Evolutionary conservation across 1,284 basidiomycete genomes (phyloP), one percentile per base, ranked within the genome.

Genomic region (Caloboletus firmus): DNA sequence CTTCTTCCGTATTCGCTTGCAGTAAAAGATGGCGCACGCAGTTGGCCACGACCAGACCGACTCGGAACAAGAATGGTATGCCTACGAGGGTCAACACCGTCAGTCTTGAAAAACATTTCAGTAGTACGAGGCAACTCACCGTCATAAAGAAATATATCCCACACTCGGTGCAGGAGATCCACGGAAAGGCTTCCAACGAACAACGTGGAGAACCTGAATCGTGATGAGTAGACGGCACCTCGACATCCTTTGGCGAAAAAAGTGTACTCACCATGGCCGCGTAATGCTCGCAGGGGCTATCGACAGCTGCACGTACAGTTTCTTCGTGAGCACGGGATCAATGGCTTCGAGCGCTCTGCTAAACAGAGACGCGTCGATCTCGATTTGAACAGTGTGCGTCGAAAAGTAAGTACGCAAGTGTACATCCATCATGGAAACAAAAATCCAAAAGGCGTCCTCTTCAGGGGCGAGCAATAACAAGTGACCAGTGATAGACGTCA

Each of bases 381-480:
- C 89, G 58, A 96, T 75, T 63, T 91, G 89, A 9, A 80, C 76
- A n/a, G 83, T 78, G 49, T 79, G 83, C 12, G 79, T 71, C 32
- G 87, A 82, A 69, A 92, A 96, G 70, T 95, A 95, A 4, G 88
- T 80, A 28, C 89, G 86, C 8, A 94, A 76, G 56, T 89, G 82
- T 7, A 84, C 80, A 58, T 91, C 87, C 89, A 92, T 92, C 58
- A 91, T 73, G 1, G 88, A 89, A 10, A 92, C 80, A 63, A 97
- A 89, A 4, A 92, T 93, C 93, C 92, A 97, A 68, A 98, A 98
- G 0, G 92, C 90, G 59, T 96, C 92, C 70, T 97, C 93, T 57
- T 94, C 90, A 0, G 89, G 91, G 1, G 91, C 85, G 55, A 93
- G 87, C 28, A 92, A 76, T 0, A 97, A 73, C 26, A 96, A 73